Conservation (phyloP, 1,284 basidiomycete genomes). For the Apiotrichum sp. region DNA sequence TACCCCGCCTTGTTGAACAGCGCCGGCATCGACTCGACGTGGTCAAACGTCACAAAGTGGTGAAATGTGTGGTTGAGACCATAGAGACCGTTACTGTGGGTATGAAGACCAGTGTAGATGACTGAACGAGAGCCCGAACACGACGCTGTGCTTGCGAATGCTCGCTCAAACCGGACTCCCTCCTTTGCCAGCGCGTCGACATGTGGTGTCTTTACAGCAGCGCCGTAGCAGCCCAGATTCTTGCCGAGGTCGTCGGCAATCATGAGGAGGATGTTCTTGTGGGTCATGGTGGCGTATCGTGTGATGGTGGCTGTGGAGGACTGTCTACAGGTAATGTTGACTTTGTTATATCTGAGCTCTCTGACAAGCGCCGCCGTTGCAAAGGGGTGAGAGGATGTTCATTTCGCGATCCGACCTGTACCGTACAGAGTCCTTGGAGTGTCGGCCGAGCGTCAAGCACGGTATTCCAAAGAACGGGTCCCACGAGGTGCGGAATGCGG, state of each 20-base stretch:
- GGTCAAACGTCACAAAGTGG: constrained; percentile 21
- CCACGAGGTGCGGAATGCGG: too few species aligned
- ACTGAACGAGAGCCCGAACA: constrained; percentile 19
- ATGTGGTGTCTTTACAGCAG: constrained; percentile 11
- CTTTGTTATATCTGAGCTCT: too few species aligned
- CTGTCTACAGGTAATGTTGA: too few species aligned
- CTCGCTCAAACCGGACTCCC: constrained; percentile 17
- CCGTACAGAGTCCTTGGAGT: too few species aligned
- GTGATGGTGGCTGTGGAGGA: too few species aligned
- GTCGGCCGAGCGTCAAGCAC: too few species aligned
- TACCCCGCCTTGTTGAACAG: constrained; percentile 21
- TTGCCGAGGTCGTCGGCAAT: constrained; percentile 27
- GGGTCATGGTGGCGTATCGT: not conserved
- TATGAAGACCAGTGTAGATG: constrained; percentile 27
- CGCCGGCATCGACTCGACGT: constrained; percentile 19
- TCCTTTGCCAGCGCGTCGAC: constrained; percentile 20
- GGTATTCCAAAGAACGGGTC: too few species aligned
- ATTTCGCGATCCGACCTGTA: too few species aligned
- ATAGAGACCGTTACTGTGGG: constrained; percentile 27
- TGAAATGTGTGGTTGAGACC: constrained; percentile 13
- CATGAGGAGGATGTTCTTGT: constrained; percentile 21
- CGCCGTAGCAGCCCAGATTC: constrained; percentile 19
- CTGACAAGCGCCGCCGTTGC: too few species aligned
- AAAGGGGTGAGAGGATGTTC: too few species aligned
- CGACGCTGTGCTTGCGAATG: constrained; percentile 24